These are phyloP conservation scores for Ustilago hordei DNA, from an alignment of 1,284 basidiomycete species.

Conservation along the genomic window DNA sequence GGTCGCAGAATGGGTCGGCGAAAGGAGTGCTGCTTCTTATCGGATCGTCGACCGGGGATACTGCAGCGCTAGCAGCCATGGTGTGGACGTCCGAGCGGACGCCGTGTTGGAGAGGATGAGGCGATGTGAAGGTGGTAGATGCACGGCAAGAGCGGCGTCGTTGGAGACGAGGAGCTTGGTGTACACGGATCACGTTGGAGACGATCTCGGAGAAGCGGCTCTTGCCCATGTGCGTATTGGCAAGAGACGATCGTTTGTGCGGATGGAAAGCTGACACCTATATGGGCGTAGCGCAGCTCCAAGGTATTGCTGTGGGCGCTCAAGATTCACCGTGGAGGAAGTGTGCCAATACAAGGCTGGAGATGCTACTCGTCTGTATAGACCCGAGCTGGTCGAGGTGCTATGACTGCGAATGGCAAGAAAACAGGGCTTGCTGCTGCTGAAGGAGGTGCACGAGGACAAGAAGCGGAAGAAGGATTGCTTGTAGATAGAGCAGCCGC, in stretches of 20 bases:
- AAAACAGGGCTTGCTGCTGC: background rate
- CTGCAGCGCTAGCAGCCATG: slow-evolving; percentile 34
- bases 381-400: background rate
- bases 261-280: background rate
- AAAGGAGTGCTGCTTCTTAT: slow-evolving; percentile 18
- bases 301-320: background rate
- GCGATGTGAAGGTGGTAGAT: slow-evolving; percentile 1
- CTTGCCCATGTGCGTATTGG: slow-evolving; percentile 33
- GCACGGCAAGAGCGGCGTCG: slow-evolving; percentile 13
- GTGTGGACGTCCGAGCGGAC: slow-evolving; percentile 28
- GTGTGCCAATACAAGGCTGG: background rate
- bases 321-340: background rate
- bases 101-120: slow-evolving; percentile 3
- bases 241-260: background rate
- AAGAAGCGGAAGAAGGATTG: background rate
- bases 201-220: slow-evolving; percentile 40
- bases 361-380: background rate
- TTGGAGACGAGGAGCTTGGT: slow-evolving; percentile 12
- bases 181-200: slow-evolving; percentile 15
- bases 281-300: background rate
- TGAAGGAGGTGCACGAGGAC: background rate
- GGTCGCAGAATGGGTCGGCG: slow-evolving; percentile 21
- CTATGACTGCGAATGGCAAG: background rate
- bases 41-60: slow-evolving; percentile 28
- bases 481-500: background rate